Conservation (phyloP, 75 land plant genomes). For the Pinus taeda region DNA sequence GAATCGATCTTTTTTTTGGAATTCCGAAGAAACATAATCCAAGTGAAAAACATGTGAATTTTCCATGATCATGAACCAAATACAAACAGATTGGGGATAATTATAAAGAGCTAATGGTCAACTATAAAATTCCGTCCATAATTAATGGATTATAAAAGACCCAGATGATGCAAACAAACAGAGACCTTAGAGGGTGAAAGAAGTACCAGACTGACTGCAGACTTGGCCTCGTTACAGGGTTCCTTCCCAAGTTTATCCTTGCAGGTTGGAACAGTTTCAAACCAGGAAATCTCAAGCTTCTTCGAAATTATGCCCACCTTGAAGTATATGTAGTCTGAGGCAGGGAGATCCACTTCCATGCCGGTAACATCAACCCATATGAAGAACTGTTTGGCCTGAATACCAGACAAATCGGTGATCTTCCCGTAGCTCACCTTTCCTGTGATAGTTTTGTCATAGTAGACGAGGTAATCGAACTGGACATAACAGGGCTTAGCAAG, state of each 20-base stretch:
- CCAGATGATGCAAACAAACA: too few relatives aligned
- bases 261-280: constrained; percentile 50
- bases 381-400: constrained; percentile 63
- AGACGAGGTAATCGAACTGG: constrained; percentile 61
- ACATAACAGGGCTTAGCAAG: constrained; percentile 51
- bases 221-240: background rate
- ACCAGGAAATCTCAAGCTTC: constrained; percentile 40
- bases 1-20: too few relatives aligned
- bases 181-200: too few relatives aligned
- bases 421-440: constrained; percentile 50
- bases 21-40: too few relatives aligned
- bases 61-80: too few relatives aligned
- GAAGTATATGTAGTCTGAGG: constrained; percentile 32
- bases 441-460: constrained; percentile 48
- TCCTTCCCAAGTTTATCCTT: constrained; percentile 11
- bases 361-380: constrained; percentile 62
- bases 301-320: constrained; percentile 52
- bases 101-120: too few relatives aligned
- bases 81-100: too few relatives aligned
- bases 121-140: too few relatives aligned
- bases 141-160: too few relatives aligned
- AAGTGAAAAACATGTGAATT: too few relatives aligned
- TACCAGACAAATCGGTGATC: constrained; percentile 45
- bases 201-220: background rate
- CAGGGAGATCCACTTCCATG: constrained; percentile 29